These are phyloP conservation scores for Closterium sp. DNA, from an alignment of 139 green algal species.

Conservation along the genomic window DNA sequence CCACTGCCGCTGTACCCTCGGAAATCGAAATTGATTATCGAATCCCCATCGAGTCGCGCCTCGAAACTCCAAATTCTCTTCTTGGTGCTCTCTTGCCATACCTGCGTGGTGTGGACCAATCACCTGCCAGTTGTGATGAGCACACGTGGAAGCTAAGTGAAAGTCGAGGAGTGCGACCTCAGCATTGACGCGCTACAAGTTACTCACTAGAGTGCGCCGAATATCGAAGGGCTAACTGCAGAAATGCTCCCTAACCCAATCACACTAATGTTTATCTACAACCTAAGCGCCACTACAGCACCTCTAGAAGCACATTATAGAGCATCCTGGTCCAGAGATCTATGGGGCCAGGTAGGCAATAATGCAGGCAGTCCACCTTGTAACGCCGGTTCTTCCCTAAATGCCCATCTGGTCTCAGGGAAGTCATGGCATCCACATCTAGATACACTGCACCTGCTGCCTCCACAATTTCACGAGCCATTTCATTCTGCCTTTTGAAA, in stretches of 20 bases:
- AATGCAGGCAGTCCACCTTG: constrained; percentile 26
- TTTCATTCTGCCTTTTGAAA: constrained; percentile 16
- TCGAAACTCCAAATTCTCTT: not conserved
- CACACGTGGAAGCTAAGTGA: not conserved
- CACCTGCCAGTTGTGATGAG: not conserved
- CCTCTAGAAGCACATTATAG: constrained; percentile 23
- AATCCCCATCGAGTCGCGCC: not conserved
- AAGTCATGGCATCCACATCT: constrained; percentile 20
- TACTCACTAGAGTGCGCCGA: not conserved
- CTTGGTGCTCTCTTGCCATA: not conserved
- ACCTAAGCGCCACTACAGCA: not conserved
- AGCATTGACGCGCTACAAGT: not conserved
- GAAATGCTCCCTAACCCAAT: too few species aligned
- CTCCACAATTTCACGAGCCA: constrained; percentile 21
- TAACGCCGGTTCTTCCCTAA: not conserved
- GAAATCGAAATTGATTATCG: too few species aligned
- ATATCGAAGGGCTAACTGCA: too few species aligned
- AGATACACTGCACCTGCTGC: constrained; percentile 10
- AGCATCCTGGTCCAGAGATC: constrained; percentile 28
- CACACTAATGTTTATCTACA: too few species aligned
- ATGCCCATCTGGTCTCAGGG: constrained; percentile 9
- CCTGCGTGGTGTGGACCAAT: not conserved
- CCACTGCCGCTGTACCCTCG: too few species aligned
- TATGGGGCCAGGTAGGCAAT: constrained; percentile 22
- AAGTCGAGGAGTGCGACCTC: not conserved